phyloP scores from a whole-genome alignment of 2,329 filamentous ascomycete species.

The Colletotrichum navitas region DNA sequence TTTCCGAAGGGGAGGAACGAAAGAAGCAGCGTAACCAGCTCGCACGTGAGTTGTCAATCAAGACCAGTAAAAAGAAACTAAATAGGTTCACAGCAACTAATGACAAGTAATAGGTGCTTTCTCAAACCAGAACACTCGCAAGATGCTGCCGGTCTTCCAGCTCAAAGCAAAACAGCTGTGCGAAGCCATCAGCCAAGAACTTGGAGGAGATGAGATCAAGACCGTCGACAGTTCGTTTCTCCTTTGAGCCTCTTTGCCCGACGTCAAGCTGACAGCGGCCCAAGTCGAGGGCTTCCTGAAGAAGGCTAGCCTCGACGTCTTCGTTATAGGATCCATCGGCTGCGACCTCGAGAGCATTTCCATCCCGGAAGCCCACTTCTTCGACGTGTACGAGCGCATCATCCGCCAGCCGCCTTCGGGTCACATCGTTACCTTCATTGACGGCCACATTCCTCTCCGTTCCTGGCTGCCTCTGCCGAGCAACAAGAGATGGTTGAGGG shows the following conservation, averaged over 20 bases:
- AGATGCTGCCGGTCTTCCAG: slow-evolving; percentile 54
- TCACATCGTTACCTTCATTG: slow-evolving; percentile 49
- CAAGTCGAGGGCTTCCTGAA: slow-evolving; percentile 48
- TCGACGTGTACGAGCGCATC: slow-evolving; percentile 49
- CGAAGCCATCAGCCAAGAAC: slow-evolving; percentile 47
- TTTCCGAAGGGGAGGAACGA: slow-evolving; percentile 54
- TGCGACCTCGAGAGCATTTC: slow-evolving; percentile 50
- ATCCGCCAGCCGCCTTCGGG: slow-evolving; percentile 48
- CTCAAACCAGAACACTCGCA: slow-evolving; percentile 52
- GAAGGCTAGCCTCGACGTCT: slow-evolving; percentile 51
- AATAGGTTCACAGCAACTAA: not conserved
- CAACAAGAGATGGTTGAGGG: slow-evolving; percentile 54
- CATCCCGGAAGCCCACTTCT: slow-evolving; percentile 45
- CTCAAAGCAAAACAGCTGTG: slow-evolving; percentile 49
- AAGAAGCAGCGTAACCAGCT: slow-evolving; percentile 52
- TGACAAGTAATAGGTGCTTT: slow-evolving; percentile 47
- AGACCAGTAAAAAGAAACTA: not conserved
- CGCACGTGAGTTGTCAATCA: slow-evolving; percentile 36
- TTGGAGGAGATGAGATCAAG: slow-evolving; percentile 43
- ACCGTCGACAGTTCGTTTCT: slow-evolving; percentile 47
- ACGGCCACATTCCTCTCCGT: slow-evolving; percentile 50
- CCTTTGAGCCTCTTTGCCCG: not conserved
- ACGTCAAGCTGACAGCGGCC: not conserved
- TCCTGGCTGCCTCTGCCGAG: slow-evolving; percentile 54
- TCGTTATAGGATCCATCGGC: slow-evolving; percentile 52